Conservation (phyloP, 352 stramenopile genomes). For the Phytophthora melonis region DNA sequence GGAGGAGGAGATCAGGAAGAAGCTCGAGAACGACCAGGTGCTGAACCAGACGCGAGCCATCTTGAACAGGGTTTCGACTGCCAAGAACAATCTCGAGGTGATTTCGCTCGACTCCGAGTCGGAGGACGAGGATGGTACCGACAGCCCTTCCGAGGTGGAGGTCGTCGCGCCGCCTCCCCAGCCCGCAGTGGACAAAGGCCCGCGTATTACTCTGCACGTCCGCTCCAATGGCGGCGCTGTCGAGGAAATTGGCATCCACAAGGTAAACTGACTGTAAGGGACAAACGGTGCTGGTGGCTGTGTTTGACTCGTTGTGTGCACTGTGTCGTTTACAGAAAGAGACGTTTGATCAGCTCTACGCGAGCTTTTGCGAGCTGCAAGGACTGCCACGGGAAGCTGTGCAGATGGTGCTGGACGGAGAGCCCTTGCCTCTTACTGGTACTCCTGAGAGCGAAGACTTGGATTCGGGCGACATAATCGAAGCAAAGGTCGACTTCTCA, state of each 20-base stretch:
- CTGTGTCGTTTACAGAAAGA: conserved; percentile 53
- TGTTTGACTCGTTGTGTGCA: not conserved
- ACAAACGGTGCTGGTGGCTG: not conserved
- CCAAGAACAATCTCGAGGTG: conserved; percentile 45
- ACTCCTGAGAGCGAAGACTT: conserved; percentile 54
- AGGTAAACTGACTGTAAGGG: conserved; percentile 32
- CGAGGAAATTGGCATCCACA: conserved; percentile 68
- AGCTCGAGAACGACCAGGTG: conserved; percentile 61
- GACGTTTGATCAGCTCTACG: conserved; percentile 69
- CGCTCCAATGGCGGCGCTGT: conserved; percentile 65
- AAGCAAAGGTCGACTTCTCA: conserved; percentile 80
- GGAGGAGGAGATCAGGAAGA: conserved; percentile 62
- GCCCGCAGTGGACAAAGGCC: conserved; percentile 49
- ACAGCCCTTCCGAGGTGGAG: not conserved
- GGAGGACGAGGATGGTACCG: conserved; percentile 36
- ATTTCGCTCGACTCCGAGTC: conserved; percentile 73
- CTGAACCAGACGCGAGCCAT: conserved; percentile 71
- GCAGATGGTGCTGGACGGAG: conserved; percentile 70
- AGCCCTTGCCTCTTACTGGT: conserved; percentile 32
- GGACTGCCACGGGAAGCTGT: conserved; percentile 67
- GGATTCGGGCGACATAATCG: conserved; percentile 70
- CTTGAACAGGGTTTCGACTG: conserved; percentile 51
- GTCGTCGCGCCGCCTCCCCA: conserved; percentile 4
- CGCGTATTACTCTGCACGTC: conserved; percentile 61
- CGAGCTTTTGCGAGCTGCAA: conserved; percentile 71